Base-by-base conservation (phyloP, 768 basidiomycete genomes). In the Lentinula edodes region DNA sequence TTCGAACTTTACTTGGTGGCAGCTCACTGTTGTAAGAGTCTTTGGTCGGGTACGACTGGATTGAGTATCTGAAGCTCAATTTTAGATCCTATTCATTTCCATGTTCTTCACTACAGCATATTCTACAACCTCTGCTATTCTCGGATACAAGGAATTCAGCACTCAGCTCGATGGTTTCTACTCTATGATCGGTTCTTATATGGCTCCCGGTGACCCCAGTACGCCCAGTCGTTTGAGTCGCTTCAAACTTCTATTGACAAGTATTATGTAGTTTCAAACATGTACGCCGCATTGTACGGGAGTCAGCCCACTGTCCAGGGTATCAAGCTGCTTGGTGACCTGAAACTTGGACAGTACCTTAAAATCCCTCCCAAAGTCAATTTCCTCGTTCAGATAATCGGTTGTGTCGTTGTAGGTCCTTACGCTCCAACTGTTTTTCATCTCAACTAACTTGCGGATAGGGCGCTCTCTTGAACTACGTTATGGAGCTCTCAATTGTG, bases 301-400 rank as follows among this genome's bases (percentile, higher is more conserved):
- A 69, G 68, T 32, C 67, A 75, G 41, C 74, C 75, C 42, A 69
- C 69, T 54, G 60, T 67, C 35, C 78, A 80, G 67, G 77, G 74
- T 35, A 66, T 64, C 58, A 65, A 75, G 5, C 69, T 82, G n/a
- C 74, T 80, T 2, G 71, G 75, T 51, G 80, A 82, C 62, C 70
- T 81, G 20, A 82, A 80, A 62, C 72, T 76, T 55, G 67, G 62
- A 55, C 69, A 70, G 51, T 62, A 71, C 62, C 67, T 72, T 45
- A 82, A 82, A 72, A 73, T 83, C 23, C 77, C 81, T 6, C 81
- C 81, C 23, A 78, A 78, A 42, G 72, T 76, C 58, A 75, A 79
- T 20, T 82, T 83, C 70, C 68, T 72, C 28, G 77, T 76, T 20
- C 81, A 83, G 65, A 71, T 73, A 32, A 63, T 75, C 46, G 81